Conservation (phyloP, 352 stramenopile species). For the Phytophthora kernoviae region DNA sequence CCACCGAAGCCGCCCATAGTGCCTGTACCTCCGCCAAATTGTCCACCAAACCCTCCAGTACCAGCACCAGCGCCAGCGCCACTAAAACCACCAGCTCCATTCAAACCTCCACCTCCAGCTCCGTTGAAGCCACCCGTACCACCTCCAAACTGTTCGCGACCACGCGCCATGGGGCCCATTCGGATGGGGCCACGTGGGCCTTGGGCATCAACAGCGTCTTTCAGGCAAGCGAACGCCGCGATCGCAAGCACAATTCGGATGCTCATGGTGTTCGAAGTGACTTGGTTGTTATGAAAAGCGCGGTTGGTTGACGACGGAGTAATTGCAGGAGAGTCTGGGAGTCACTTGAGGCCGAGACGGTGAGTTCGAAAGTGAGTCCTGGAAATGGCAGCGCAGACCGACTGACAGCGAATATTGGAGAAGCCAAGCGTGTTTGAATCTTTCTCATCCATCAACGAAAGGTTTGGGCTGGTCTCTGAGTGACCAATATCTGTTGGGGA, state of each 20-base stretch:
- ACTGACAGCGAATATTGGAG: too few species aligned
- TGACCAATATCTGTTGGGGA: too few species aligned
- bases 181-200: constrained; percentile 16
- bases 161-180: constrained; percentile 16
- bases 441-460: too few species aligned
- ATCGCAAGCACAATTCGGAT: constrained; percentile 26
- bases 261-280: constrained; percentile 12
- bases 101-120: constrained; percentile 9
- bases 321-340: neutral
- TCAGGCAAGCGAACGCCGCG: constrained; percentile 18
- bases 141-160: constrained; percentile 25
- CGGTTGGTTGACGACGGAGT: neutral
- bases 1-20: neutral
- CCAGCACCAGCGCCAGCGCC: neutral
- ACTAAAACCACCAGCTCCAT: neutral
- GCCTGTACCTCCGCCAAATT: neutral
- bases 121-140: constrained; percentile 1
- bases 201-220: constrained; percentile 18
- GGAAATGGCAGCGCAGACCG: too few species aligned
- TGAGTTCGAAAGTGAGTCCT: constrained; percentile 18
- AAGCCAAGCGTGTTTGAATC: too few species aligned
- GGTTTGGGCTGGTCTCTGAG: too few species aligned
- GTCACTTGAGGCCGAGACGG: constrained; percentile 11
- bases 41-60: neutral
- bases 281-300: neutral